A percentile compares a stretch with the other conserved stretches of the same genome.
Evolutionary conservation across 257 asterid species (phyloP).

Genomic region (Solanum chiquidenum): DNA sequence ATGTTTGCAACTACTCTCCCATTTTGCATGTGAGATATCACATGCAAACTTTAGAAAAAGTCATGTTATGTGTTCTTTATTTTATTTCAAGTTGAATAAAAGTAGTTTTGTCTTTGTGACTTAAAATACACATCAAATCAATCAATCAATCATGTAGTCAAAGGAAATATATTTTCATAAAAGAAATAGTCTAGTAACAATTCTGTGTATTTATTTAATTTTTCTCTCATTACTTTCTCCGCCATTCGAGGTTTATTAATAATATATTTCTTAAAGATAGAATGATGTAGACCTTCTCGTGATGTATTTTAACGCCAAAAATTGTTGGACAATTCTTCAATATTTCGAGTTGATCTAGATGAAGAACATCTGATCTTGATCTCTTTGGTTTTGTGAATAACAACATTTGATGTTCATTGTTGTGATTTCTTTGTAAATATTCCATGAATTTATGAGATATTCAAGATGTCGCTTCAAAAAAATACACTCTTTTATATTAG

Average conservation of each 20-base stretch:
- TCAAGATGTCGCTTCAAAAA: neutral
- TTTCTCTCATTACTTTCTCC: neutral
- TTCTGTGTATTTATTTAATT: neutral
- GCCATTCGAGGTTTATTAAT: neutral
- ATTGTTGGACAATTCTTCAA: neutral
- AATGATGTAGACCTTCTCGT: neutral
- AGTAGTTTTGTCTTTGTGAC: neutral
- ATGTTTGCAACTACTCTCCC: constrained; percentile 1
- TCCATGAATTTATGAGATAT: neutral
- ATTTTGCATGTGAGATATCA: constrained; percentile 15
- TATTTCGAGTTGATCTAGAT: too few relatives aligned
- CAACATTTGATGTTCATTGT: neutral
- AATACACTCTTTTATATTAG: too few relatives aligned
- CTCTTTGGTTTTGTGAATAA: neutral
- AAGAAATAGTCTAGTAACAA: neutral
- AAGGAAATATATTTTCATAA: neutral
- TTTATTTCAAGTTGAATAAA: neutral
- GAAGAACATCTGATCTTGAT: neutral
- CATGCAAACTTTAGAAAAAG: neutral
- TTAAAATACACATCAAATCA: neutral
- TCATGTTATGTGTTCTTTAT: neutral
- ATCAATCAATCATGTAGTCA: neutral
- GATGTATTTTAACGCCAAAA: neutral
- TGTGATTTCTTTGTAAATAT: neutral
- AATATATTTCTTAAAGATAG: too few relatives aligned